phyloP scores from a whole-genome alignment of 2,329 filamentous ascomycete species.

The Aspergillus fischeri region DNA sequence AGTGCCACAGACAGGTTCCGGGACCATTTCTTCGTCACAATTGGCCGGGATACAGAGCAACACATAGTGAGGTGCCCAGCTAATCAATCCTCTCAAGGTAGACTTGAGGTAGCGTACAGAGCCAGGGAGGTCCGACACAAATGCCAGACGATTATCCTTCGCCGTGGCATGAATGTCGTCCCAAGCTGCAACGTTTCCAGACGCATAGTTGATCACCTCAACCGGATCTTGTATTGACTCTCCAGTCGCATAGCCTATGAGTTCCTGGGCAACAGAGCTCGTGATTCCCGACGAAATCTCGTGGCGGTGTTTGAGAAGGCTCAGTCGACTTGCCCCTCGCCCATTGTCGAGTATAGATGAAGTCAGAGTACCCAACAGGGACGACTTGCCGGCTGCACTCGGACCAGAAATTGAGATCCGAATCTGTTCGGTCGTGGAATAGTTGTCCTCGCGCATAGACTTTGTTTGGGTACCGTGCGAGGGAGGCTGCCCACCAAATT shows the following conservation, averaged over 20 bases:
- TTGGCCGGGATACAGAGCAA: conserved; percentile 82
- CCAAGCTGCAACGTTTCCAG: conserved; percentile 86
- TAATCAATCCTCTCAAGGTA: conserved; percentile 82
- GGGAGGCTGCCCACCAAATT: neutral
- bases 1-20: conserved; percentile 14
- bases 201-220: conserved; percentile 71
- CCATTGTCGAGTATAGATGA: conserved; percentile 89
- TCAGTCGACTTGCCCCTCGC: conserved; percentile 81
- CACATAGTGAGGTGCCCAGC: conserved; percentile 94
- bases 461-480: conserved; percentile 2
- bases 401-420: conserved; percentile 84
- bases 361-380: conserved; percentile 79
- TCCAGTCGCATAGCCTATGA: conserved; percentile 70
- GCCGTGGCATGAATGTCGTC: conserved; percentile 84
- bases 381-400: conserved; percentile 89
- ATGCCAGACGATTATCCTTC: conserved; percentile 69
- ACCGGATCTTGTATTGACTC: conserved; percentile 39
- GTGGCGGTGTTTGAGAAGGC: conserved; percentile 85
- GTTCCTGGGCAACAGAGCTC: conserved; percentile 88
- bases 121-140: conserved; percentile 88
- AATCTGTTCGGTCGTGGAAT: conserved; percentile 66
- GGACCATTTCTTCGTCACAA: conserved; percentile 50
- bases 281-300: conserved; percentile 90
- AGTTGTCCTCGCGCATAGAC: conserved; percentile 17
- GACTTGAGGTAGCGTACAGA: conserved; percentile 86